Base-by-base conservation (phyloP, 2,329 filamentous ascomycete species). In the Nemania serpens region DNA sequence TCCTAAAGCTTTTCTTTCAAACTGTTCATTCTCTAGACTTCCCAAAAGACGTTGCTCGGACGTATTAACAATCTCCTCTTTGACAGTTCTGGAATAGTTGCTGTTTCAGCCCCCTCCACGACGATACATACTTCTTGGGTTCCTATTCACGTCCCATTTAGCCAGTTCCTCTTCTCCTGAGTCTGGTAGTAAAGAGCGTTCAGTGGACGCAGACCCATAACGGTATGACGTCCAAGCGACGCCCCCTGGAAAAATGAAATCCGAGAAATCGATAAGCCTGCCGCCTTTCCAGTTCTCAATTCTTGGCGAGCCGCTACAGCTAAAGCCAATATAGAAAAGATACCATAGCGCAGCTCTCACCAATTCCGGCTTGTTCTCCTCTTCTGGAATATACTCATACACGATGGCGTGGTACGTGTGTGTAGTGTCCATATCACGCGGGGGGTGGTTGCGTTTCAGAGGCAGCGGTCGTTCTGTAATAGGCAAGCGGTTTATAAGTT, bases 221-320 rank as follows among this genome's bases (percentile, higher is more conserved):
- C n/a, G n/a, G n/a, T n/a, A n/a, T n/a, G n/a, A n/a, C n/a, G 34
- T 37, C 22, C 45, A 63, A 55, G 39, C 50, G 36, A 47, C 43
- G 45, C 49, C 51, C 18, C 55, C 50, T 11, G 37, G 48, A 57
- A 59, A 53, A 46, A 63, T 56, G 50, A 63, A 41, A 59, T 63
- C 57, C 18, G 56, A 57, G 45, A 43, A 11, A 52, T 63, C 53
- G 17, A 63, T 53, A 17, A 63, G 47, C 39, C 33, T 56, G 11
- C 61, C 42, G 2, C 45, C 52, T 39, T 63, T 58, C 61, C 54
- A 63, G 17, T 63, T 64, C 48, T 56, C 49, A 15, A 54, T 57
- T 59, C 17, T 46, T n/a, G n/a, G n/a, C 25, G 39, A 48, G 43
- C 18, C 18, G 4, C 45, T 54, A 13, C 58, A 53, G 45, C 58